These are phyloP conservation scores for Tylopilus vinaceipallidus DNA, from an alignment of 768 basidiomycete species.

Conservation along the genomic window DNA sequence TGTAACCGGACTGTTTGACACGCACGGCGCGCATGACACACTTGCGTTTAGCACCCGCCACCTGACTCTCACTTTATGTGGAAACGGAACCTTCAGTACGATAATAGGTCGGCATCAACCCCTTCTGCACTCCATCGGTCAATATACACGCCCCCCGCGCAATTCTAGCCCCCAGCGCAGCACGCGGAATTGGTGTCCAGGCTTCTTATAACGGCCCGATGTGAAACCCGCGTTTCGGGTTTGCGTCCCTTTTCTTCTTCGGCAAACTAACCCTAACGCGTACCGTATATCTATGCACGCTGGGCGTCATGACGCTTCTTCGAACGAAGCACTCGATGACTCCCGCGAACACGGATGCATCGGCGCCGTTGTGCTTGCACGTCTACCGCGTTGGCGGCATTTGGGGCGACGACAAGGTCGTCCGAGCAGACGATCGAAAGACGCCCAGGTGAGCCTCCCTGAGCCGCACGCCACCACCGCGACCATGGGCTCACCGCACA, in stretches of 20 bases:
- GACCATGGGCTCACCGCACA: too few relatives aligned
- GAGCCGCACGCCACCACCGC: neutral
- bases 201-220: neutral
- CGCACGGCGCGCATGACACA: too few relatives aligned
- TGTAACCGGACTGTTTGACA: too few relatives aligned
- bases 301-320: slow-evolving; percentile 1
- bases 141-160: too few relatives aligned
- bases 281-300: neutral
- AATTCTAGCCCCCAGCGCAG: too few relatives aligned
- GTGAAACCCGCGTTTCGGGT: slow-evolving; percentile 5
- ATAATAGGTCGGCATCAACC: too few relatives aligned
- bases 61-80: too few relatives aligned
- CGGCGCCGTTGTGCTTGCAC: slow-evolving; percentile 23
- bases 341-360: slow-evolving; percentile 1
- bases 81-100: too few relatives aligned
- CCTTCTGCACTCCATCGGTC: too few relatives aligned
- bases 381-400: slow-evolving; percentile 29
- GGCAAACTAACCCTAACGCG: neutral
- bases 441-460: slow-evolving; percentile 23
- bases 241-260: neutral
- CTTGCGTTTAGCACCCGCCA: too few relatives aligned
- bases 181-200: neutral
- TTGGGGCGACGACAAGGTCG: slow-evolving; percentile 28
- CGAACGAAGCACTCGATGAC: neutral
- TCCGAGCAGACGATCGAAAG: slow-evolving; percentile 26